These are phyloP conservation scores for Penicillium psychrosexuale DNA, from an alignment of 2,329 filamentous ascomycete species.

Conservation along the genomic window DNA sequence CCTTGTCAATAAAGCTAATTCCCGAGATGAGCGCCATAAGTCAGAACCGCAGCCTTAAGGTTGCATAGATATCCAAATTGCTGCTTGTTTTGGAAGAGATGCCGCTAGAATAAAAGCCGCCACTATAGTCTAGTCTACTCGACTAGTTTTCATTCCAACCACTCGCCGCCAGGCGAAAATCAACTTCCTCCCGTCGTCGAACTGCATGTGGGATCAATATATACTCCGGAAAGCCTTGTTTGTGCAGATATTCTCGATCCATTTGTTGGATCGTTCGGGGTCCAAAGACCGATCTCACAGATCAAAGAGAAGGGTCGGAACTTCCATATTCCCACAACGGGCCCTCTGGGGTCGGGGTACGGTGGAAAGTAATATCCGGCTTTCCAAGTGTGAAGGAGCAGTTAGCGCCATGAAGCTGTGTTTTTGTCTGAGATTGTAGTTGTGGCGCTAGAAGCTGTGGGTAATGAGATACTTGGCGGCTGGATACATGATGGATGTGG, in stretches of 20 bases:
- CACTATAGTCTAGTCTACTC: slow-evolving; percentile 29
- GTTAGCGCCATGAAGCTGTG: slow-evolving; percentile 28
- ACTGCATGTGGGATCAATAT: slow-evolving; percentile 30
- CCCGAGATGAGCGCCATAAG: slow-evolving; percentile 30
- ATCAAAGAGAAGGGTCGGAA: slow-evolving; percentile 34
- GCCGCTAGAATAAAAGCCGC: slow-evolving; percentile 29
- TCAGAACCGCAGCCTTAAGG: slow-evolving; percentile 30
- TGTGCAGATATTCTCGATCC: slow-evolving; percentile 32
- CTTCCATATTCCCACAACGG: slow-evolving; percentile 31
- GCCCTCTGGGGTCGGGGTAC: slow-evolving; percentile 22
- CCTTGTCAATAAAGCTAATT: slow-evolving; percentile 27
- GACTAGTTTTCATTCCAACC: slow-evolving; percentile 33
- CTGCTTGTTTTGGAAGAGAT: slow-evolving; percentile 30
- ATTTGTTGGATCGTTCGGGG: slow-evolving; percentile 22
- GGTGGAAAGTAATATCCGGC: slow-evolving; percentile 36
- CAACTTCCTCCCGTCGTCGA: slow-evolving; percentile 12
- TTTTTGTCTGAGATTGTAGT: slow-evolving; percentile 4
- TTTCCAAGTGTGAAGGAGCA: slow-evolving; percentile 30
- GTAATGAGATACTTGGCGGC: slow-evolving; percentile 24
- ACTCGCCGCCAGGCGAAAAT: slow-evolving; percentile 36
- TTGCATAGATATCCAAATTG: slow-evolving; percentile 29
- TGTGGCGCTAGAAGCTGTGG: slow-evolving; percentile 20
- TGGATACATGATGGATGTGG: not conserved
- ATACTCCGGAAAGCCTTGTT: slow-evolving; percentile 21
- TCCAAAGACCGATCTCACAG: slow-evolving; percentile 34